These are phyloP conservation scores for Heliamphora pulchella DNA, from an alignment of 179 eudicot genomes.

Conservation along the genomic window DNA sequence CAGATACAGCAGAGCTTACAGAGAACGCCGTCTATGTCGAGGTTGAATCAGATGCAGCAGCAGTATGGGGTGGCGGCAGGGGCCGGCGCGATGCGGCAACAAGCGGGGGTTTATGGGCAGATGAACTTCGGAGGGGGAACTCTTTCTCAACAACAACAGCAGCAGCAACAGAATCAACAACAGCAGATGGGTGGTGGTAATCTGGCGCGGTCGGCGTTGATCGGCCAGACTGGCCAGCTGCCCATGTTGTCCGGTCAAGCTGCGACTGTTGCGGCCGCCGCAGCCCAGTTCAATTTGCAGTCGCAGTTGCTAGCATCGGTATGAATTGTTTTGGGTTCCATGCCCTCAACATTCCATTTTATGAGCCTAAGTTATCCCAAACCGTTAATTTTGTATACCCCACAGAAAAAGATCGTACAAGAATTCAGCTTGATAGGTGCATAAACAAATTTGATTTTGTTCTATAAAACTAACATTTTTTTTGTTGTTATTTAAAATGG, in stretches of 20 bases:
- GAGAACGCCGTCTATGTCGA: conserved; percentile 40
- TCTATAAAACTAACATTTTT: too few relatives aligned
- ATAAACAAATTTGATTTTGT: too few relatives aligned
- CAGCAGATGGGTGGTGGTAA: conserved; percentile 35
- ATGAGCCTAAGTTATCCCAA: too few relatives aligned
- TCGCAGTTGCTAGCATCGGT: conserved; percentile 65
- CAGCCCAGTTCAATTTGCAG: conserved; percentile 56
- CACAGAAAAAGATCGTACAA: too few relatives aligned
- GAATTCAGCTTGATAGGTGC: too few relatives aligned
- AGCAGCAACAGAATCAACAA: conserved; percentile 25
- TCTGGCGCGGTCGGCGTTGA: conserved; percentile 43
- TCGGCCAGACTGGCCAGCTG: conserved; percentile 52
- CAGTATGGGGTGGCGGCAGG: conserved; percentile 30
- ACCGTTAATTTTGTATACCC: too few relatives aligned
- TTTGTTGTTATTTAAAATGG: too few relatives aligned
- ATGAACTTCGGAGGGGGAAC: conserved; percentile 49
- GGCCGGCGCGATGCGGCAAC: conserved; percentile 34
- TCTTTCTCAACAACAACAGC: conserved; percentile 23
- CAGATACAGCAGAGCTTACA: conserved; percentile 41
- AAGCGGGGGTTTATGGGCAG: conserved; percentile 49
- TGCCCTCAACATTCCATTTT: too few relatives aligned
- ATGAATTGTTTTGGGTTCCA: conserved; percentile 2
- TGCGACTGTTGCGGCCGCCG: conserved; percentile 40
- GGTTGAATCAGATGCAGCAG: conserved; percentile 52
- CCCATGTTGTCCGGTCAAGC: conserved; percentile 56